A percentile compares a stretch with the other conserved stretches of the same genome.
phyloP scores from a whole-genome alignment of 1,284 basidiomycete genomes.

The Ceratobasidium papillatum region DNA sequence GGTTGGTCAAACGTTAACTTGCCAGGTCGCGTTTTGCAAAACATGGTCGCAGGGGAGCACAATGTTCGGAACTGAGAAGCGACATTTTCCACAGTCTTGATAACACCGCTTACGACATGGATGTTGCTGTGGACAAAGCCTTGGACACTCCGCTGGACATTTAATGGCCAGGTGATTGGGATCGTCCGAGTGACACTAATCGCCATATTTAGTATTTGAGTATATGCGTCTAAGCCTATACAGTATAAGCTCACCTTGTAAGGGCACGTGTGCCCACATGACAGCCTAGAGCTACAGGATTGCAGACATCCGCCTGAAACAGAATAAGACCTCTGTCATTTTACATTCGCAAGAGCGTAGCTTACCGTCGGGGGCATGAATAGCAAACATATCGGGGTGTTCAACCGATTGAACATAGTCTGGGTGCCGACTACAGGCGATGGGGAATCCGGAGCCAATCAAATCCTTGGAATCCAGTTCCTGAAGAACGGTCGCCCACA shows the following conservation, averaged over 20 bases:
- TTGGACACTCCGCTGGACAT: constrained; percentile 64
- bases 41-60: constrained; percentile 70
- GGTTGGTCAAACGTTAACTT: constrained; percentile 45
- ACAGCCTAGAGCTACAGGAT: constrained; percentile 62
- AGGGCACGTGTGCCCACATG: constrained; percentile 75
- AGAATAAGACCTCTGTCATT: not conserved
- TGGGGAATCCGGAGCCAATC: constrained; percentile 64
- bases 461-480: constrained; percentile 60
- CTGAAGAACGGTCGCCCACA: constrained; percentile 69
- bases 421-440: constrained; percentile 67
- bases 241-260: constrained; percentile 54
- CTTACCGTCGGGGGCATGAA: constrained; percentile 66
- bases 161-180: constrained; percentile 60
- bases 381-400: constrained; percentile 62
- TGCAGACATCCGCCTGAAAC: constrained; percentile 67
- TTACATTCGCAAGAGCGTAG: not conserved
- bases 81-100: constrained; percentile 64
- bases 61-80: constrained; percentile 59
- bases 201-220: not conserved
- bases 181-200: constrained; percentile 72
- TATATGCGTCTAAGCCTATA: constrained; percentile 49
- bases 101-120: constrained; percentile 60
- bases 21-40: constrained; percentile 63
- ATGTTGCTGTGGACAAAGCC: constrained; percentile 64
- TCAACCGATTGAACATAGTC: constrained; percentile 56